Base-by-base conservation (phyloP, 1,284 basidiomycete genomes). In the Cryptococcus sp. region DNA sequence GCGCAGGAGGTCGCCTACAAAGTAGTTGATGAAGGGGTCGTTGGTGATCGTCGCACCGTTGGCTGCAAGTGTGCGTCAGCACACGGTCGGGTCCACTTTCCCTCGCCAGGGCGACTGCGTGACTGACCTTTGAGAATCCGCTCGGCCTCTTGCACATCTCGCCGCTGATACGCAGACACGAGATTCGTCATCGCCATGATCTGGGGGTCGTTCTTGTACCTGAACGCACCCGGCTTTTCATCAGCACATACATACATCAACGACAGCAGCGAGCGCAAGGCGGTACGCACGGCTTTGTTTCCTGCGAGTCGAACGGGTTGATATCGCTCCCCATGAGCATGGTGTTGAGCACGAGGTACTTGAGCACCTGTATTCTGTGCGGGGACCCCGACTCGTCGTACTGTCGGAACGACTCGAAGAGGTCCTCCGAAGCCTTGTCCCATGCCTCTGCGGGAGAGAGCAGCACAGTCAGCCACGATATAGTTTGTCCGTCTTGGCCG, bases 241-340 rank as follows among this genome's bases (percentile, higher is more conserved):
- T 15, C 35, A 21, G 24, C n/a, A 20, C 35, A 18, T 16, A 6
- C 16, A 33, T 9, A 33, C 9, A 33, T 33, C 5, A 33, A 5
- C 5, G 9, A 5, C 28, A 33, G 4, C 28, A 4, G 28, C 20
- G 15, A 15, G n/a, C 8, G n/a, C n/a, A n/a, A n/a, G n/a, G n/a
- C n/a, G 20, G 1, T 50, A 79, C 85, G 67, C 63, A 92, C 83
- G 96, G 96, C 73, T 98, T 98, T 7, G 95, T 98, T 79, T 98
- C 96, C 77, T 98, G 95, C 69, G 91, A 95, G 78, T 98, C 96
- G 73, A 99, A 99, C 0, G 96, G 96, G 74, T 99, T 97, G 78
- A 99, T 96, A 70, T 95, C 92, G 70, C 90, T 95, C 46, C 94
- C 95, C 67, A 91, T 98, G 58, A 99, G 82, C 94, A 99, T 98